Conservation (phyloP, 345 rosid species). For the Ceriops tagal region DNA sequence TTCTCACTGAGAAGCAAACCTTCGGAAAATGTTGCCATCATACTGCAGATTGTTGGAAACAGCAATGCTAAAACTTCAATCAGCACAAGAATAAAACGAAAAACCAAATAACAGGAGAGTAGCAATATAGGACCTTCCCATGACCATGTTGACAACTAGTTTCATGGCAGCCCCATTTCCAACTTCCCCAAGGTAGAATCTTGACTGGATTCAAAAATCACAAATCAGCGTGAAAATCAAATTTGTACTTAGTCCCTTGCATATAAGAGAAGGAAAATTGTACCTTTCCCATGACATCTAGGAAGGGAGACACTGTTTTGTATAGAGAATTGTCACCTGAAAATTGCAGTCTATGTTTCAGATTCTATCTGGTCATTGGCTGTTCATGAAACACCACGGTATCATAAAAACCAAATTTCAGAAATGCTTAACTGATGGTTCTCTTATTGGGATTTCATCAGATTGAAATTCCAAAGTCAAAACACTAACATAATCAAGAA, state of each 20-base stretch:
- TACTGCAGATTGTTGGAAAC: slow-evolving; percentile 45
- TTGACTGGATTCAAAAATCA: slow-evolving; percentile 54
- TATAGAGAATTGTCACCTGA: slow-evolving; percentile 81
- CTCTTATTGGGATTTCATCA: too few species aligned
- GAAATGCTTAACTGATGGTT: too few species aligned
- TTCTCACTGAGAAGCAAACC: slow-evolving; percentile 80
- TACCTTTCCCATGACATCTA: slow-evolving; percentile 96
- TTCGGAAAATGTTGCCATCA: slow-evolving; percentile 94
- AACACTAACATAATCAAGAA: too few species aligned
- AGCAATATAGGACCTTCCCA: slow-evolving; percentile 69
- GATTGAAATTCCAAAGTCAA: too few species aligned
- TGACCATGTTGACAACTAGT: slow-evolving; percentile 94
- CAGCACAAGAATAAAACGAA: not conserved
- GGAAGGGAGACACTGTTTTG: slow-evolving; percentile 53
- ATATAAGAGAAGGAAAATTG: slow-evolving; percentile 9
- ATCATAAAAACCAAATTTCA: too few species aligned
- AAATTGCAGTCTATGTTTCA: slow-evolving; percentile 26
- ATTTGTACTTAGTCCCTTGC: not conserved
- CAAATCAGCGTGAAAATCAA: not conserved
- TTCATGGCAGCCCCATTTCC: slow-evolving; percentile 99
- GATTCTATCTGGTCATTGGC: slow-evolving; percentile 9
- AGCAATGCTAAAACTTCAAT: slow-evolving; percentile 7
- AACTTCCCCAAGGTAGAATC: slow-evolving; percentile 83
- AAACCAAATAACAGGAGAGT: not conserved
- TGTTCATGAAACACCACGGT: slow-evolving; percentile 1